phyloP scores from a whole-genome alignment of 1,284 basidiomycete genomes.

The Butyriboletus regius region DNA sequence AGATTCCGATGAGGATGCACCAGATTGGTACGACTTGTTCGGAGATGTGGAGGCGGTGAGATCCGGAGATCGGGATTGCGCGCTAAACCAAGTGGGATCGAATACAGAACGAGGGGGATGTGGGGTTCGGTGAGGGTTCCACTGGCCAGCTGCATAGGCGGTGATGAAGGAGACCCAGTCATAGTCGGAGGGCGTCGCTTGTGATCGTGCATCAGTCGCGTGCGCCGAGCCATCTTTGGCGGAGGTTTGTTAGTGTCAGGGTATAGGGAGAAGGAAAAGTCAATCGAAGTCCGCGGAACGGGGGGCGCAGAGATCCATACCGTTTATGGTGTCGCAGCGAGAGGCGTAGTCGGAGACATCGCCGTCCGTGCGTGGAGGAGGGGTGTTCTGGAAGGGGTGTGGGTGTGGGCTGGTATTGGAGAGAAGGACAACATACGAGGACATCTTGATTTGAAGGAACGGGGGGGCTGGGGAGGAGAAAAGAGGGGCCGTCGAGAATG shows the following conservation, averaged over 20 bases:
- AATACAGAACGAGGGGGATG: slow-evolving; percentile 48
- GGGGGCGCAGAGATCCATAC: slow-evolving; percentile 13
- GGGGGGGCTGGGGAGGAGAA: slow-evolving; percentile 21
- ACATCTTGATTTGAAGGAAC: slow-evolving; percentile 5
- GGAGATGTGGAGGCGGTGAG: neutral
- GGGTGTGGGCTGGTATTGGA: neutral
- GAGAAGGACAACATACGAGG: slow-evolving; percentile 8
- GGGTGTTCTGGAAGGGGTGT: slow-evolving; percentile 4
- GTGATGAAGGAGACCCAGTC: slow-evolving; percentile 73
- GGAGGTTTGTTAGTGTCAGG: slow-evolving; percentile 10
- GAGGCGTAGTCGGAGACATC: slow-evolving; percentile 10
- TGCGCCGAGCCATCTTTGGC: slow-evolving; percentile 12
- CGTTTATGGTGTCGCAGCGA: slow-evolving; percentile 18
- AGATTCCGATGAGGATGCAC: slow-evolving; percentile 12
- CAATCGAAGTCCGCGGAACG: slow-evolving; percentile 4
- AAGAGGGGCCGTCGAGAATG: slow-evolving; percentile 33
- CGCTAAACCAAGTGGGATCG: slow-evolving; percentile 17
- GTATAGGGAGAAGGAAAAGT: slow-evolving; percentile 17
- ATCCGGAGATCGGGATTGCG: slow-evolving; percentile 11
- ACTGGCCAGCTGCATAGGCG: slow-evolving; percentile 69
- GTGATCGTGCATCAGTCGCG: slow-evolving; percentile 15
- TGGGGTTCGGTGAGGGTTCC: slow-evolving; percentile 74
- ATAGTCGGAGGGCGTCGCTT: slow-evolving; percentile 37
- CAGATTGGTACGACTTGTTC: slow-evolving; percentile 9
- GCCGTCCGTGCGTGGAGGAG: slow-evolving; percentile 5